Base-by-base conservation (phyloP, 768 basidiomycete species). In the Fistulinella prunicolor region DNA sequence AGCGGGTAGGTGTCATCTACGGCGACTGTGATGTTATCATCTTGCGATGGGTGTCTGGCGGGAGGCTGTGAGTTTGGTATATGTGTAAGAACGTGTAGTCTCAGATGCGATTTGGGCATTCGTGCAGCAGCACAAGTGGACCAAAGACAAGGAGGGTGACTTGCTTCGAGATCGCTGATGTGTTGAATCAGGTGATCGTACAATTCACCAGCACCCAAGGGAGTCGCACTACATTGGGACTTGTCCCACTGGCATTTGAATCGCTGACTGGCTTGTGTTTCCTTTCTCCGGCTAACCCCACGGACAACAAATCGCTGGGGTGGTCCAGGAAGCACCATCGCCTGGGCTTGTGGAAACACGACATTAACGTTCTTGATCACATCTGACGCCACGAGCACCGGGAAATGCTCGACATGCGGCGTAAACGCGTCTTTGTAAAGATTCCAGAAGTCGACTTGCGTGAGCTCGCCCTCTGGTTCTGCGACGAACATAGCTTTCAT, bases 401-500 rank as follows among this genome's bases (percentile, higher is more conserved):
- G 78, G 48, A 80, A 73, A 46, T 73, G 74, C 1, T 81, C 78
- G 49, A 75, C 64, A 59, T 73, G 76, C 1, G 82, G 80, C 1
- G 78, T 69, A 58, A 97, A 96, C 1, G 81, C 81, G 49, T 89
- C 86, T 53, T 87, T 85, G 70, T 99, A 99, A 12, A 94, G 76
- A 47, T 82, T 91, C 94, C 95, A 99, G 60, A 99, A 91, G 46
- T 90, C 85, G 28, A 95, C 92, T 66, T 98, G 96, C 1, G 91
- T 93, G 38, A 97, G 72, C 60, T 94, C 89, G 4, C 86, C 82
- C 4, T 86, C 83, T 2, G 83, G 67, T 51, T 85, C 84, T 16
- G 83, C 73, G 14, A 86, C 76, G 58, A 94, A 97, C 76, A 91
- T 87, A n/a, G 76, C 68, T 61, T 82, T 84, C 89, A 99, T 95